Base-by-base conservation (phyloP, 495 filamentous ascomycete species). In the Aspergillus funiculosus region DNA sequence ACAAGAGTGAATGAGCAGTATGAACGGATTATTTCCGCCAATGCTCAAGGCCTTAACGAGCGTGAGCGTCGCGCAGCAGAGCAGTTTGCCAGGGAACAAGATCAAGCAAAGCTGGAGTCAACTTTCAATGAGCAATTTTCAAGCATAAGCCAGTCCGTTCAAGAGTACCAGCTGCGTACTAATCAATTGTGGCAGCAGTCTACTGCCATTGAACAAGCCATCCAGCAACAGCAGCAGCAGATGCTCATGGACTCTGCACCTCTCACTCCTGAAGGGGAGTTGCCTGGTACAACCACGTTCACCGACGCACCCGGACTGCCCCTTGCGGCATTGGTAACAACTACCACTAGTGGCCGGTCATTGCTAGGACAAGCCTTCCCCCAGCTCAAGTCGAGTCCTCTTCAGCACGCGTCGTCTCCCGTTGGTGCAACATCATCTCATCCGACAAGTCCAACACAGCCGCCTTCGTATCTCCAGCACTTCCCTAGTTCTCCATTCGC, bases 1-100 rank as follows among this genome's bases (percentile, higher is more conserved):
- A 76, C 80, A 46, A 83, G 87, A 57, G 80, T 90, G 27, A 83
- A 83, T 49, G 80, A 83, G 49, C 86, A 94, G 60, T 81, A 85
- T 48, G 83, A 87, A 35, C 79, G 81, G 46, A 85, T 94, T 41
- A 76, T 79, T 19, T 82, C 85, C 41, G 85, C 83, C 42, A 91
- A 87, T 56, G 78, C 76, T 17, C 79, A 86, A 41, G 85, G 81
- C 6, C 70, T 87, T 49, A 79, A 87, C 52, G 86, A 87, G 61
- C 77, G 79, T 53, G 82, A 86, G 51, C 81, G 83, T 19, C 81
- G 81, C 31, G 75, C 80, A 11, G 80, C 83, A 13, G 81, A 85
- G 53, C 81, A 82, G 46, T 77, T 79, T 39, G 74, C 73, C 10
- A 72, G 80, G 43, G 76, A 84, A 50, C 72, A 81, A 42, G 83